These are phyloP conservation scores for Xylaria sp. DNA, from an alignment of 2,329 filamentous ascomycete genomes.

Conservation along the genomic window DNA sequence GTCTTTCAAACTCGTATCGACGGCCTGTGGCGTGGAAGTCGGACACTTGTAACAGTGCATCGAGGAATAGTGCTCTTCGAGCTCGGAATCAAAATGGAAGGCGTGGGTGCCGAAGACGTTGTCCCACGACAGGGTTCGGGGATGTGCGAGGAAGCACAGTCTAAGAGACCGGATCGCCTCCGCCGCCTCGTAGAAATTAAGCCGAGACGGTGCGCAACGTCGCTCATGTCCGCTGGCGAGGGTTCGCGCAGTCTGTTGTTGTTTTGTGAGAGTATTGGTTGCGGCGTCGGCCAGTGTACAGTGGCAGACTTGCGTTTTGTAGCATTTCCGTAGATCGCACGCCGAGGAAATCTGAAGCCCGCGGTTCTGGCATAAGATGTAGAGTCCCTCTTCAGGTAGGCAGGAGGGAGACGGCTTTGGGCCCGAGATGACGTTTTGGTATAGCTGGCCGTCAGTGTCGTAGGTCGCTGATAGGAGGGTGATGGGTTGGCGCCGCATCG, in stretches of 20 bases:
- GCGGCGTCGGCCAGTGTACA: conserved; percentile 28
- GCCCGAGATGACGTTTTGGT: conserved; percentile 33
- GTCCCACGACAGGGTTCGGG: conserved; percentile 35
- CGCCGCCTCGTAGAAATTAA: conserved; percentile 36
- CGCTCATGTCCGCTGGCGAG: background rate
- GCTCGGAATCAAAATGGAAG: conserved; percentile 40
- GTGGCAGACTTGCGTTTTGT: conserved; percentile 34
- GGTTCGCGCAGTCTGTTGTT: background rate
- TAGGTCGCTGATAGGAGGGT: conserved; percentile 37
- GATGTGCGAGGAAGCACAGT: conserved; percentile 38
- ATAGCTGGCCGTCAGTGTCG: conserved; percentile 29
- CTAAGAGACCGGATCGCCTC: conserved; percentile 21
- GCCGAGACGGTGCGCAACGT: conserved; percentile 34
- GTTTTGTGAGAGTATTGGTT: background rate
- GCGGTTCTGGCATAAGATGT: conserved; percentile 39
- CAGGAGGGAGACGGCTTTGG: background rate
- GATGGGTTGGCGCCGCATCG: conserved; percentile 17
- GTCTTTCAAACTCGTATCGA: background rate
- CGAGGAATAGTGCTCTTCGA: conserved; percentile 30
- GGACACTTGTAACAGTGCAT: background rate
- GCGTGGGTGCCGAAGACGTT: conserved; percentile 11
- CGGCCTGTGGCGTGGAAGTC: background rate
- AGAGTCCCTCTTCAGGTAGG: conserved; percentile 40
- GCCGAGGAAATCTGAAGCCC: conserved; percentile 42
- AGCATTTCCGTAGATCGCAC: conserved; percentile 40